phyloP scores from a whole-genome alignment of 805 yeast genomes.

The Suhomyces vadensis region DNA sequence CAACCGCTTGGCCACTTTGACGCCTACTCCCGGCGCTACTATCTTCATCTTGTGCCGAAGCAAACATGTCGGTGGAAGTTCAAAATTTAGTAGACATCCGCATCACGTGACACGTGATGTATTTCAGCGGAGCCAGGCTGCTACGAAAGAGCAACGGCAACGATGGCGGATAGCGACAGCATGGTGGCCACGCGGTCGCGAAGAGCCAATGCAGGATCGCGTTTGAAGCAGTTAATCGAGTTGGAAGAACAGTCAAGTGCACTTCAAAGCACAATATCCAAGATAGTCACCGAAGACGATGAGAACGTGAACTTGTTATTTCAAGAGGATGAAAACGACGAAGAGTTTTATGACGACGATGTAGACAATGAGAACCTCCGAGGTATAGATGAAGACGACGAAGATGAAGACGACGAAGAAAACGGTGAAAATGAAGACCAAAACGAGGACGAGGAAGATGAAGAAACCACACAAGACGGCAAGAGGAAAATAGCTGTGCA shows the following conservation, averaged over 20 bases:
- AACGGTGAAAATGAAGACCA: slow-evolving; percentile 23
- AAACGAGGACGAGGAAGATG: slow-evolving; percentile 17
- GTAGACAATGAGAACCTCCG: slow-evolving; percentile 15
- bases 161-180: slow-evolving; percentile 38
- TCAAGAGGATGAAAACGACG: slow-evolving; percentile 49
- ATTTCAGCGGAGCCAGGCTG: too few relatives aligned
- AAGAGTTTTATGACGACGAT: slow-evolving; percentile 24
- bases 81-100: neutral
- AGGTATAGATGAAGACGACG: slow-evolving; percentile 46
- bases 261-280: slow-evolving; percentile 17
- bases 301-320: slow-evolving; percentile 72
- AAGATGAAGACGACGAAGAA: slow-evolving; percentile 40
- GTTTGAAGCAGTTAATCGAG: slow-evolving; percentile 70
- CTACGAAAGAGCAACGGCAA: too few relatives aligned
- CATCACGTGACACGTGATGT: neutral
- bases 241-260: slow-evolving; percentile 59
- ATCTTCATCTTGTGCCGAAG: neutral
- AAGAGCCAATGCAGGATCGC: slow-evolving; percentile 88
- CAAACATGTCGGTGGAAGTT: slow-evolving; percentile 1
- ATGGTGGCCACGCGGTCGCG: slow-evolving; percentile 73
- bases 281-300: slow-evolving; percentile 60
- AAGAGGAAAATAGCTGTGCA: slow-evolving; percentile 18
- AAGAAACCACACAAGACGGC: slow-evolving; percentile 15
- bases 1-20: slow-evolving; percentile 15
- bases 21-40: neutral